Base-by-base conservation (phyloP, 2,329 filamentous ascomycete genomes). In the Epichloe scottii region DNA sequence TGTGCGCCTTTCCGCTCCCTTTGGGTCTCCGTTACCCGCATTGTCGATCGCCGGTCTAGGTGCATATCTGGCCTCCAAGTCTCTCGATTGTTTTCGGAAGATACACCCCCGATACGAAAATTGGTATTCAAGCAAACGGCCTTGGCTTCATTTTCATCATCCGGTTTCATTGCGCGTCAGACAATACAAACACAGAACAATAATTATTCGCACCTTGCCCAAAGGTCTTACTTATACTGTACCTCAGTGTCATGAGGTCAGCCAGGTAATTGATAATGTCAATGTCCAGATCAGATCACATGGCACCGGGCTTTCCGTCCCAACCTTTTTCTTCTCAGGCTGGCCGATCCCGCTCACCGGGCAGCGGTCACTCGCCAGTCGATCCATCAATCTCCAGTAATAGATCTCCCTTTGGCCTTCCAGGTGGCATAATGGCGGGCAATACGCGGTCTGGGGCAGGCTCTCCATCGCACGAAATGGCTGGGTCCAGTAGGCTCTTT, bases 381-480 rank as follows among this genome's bases (percentile, higher is more conserved):
- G 89, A 95, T 61, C 73, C 84, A 55, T 74, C 84, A 51, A 75
- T 79, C 61, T 77, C 76, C 60, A 63, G 71, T 53, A 70, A 83
- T 59, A 82, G 89, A 69, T 85, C 87, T 57, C 81, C 87, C 21
- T 87, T 91, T 64, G 82, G 82, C 53, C 72, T 85, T 55, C 74
- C 84, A 46, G 80, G 79, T 60, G 75, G 79, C 53, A 70, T 87
- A 64, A 81, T 84, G 76, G 69, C 76, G 56, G 71, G 71, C 58
- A 74, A 70, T 60, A 68, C 79, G 62, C 79, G 91, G 73, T 86
- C 91, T 64, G 89, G 90, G 75, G 83, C 89, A 74, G 90, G 90
- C 67, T 98, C 93, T 77, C 93, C 93, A 62, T 96, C 90, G 70
- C 90, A 95, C 73, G 93, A 97, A 59, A 81, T 89, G 65, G 70